phyloP scores from a whole-genome alignment of 2,329 filamentous ascomycete genomes.

The Trichoderma koningiopsis region DNA sequence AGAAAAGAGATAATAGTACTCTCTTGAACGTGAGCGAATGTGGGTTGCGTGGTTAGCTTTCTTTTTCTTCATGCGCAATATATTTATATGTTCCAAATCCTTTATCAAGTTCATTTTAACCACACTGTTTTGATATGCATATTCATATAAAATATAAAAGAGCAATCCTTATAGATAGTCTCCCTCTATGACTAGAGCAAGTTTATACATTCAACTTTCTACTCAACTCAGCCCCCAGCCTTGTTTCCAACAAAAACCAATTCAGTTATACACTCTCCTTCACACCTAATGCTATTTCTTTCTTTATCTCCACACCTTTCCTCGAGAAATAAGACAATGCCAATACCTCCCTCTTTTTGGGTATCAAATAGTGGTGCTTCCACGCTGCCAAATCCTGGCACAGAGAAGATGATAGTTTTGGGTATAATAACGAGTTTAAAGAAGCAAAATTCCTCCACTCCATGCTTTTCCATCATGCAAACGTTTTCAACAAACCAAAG shows the following conservation, averaged over 20 bases:
- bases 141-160: not conserved
- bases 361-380: constrained; percentile 20
- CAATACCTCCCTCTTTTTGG: not conserved
- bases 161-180: not conserved
- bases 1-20: not conserved
- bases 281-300: not conserved
- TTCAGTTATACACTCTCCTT: not conserved
- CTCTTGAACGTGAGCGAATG: constrained; percentile 7
- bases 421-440: constrained; percentile 18
- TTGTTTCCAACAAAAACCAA: not conserved
- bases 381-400: constrained; percentile 6
- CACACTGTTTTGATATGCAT: not conserved
- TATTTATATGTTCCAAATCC: not conserved
- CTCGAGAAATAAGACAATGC: not conserved
- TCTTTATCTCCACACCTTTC: not conserved
- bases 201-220: not conserved
- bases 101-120: not conserved
- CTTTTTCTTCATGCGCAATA: not conserved
- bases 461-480: constrained; percentile 7
- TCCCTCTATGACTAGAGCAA: not conserved
- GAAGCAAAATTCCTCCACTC: constrained; percentile 14
- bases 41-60: constrained; percentile 13
- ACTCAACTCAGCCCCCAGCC: not conserved
- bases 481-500: not conserved
- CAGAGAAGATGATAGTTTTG: not conserved